Conservation (phyloP, 2,329 filamentous ascomycete genomes). For the Botrytis sinoallii region DNA sequence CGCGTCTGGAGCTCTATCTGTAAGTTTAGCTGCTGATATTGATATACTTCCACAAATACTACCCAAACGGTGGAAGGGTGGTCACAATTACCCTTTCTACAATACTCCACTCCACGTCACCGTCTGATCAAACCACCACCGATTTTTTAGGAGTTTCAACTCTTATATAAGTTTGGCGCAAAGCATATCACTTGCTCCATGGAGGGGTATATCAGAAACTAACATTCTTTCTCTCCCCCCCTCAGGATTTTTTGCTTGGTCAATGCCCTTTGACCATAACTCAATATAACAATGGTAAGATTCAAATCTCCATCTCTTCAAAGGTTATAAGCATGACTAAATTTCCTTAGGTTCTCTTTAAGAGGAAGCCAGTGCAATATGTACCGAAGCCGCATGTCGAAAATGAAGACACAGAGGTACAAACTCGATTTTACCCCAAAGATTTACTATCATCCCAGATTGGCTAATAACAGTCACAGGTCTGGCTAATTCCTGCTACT, state of each 20-base stretch:
- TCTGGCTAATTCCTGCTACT: conserved; percentile 89
- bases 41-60: conserved; percentile 18
- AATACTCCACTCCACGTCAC: conserved; percentile 11
- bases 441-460: not conserved
- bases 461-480: conserved; percentile 50
- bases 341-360: conserved; percentile 75
- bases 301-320: not conserved
- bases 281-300: conserved; percentile 33
- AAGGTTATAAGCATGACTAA: conserved; percentile 21
- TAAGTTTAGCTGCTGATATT: conserved; percentile 28
- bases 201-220: conserved; percentile 29
- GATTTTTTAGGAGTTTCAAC: conserved; percentile 15
- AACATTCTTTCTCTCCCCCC: conserved; percentile 23
- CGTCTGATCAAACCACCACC: conserved; percentile 21
- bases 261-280: conserved; percentile 21
- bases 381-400: conserved; percentile 68
- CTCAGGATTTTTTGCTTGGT: conserved; percentile 27
- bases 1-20: conserved; percentile 34
- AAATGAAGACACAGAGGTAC: conserved; percentile 80
- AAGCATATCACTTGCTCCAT: conserved; percentile 14
- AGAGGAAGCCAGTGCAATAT: conserved; percentile 90
- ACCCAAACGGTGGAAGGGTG: not conserved
- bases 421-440: conserved; percentile 33
- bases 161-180: conserved; percentile 18
- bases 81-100: not conserved